These are phyloP conservation scores for Rhodotorula sp. DNA, from an alignment of 1,284 basidiomycete genomes.

Conservation along the genomic window DNA sequence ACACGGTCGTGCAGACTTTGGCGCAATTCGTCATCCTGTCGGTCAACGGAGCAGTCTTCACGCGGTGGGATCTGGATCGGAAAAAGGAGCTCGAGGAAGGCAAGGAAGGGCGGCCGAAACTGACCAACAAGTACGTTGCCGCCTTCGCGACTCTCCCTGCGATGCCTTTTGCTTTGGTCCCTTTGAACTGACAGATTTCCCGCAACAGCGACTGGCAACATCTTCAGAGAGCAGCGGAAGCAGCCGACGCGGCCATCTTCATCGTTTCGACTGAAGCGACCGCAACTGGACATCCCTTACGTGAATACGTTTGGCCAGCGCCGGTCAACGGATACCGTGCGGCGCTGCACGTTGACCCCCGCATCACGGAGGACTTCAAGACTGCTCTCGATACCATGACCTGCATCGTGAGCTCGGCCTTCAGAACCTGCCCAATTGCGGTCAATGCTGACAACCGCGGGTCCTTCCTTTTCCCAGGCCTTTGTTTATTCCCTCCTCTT, in stretches of 20 bases:
- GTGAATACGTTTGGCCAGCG: constrained; percentile 22
- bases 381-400: constrained; percentile 38
- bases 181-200: background rate
- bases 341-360: constrained; percentile 22
- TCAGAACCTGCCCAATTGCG: background rate
- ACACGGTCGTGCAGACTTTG: constrained; percentile 25
- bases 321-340: constrained; percentile 13
- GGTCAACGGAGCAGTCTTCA: constrained; percentile 30
- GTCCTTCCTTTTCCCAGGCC: background rate
- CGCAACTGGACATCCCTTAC: background rate
- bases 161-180: too few species aligned
- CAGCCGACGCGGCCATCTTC: constrained; percentile 29
- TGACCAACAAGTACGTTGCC: constrained; percentile 25
- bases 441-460: background rate
- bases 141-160: too few species aligned
- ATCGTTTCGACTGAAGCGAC: constrained; percentile 24
- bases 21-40: constrained; percentile 30
- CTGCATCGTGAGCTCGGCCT: constrained; percentile 21
- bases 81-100: constrained; percentile 27
- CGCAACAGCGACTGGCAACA: constrained; percentile 22
- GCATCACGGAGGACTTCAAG: constrained; percentile 35
- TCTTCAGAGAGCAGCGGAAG: constrained; percentile 25
- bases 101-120: constrained; percentile 26
- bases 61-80: constrained; percentile 30
- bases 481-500: constrained; percentile 35